A percentile compares a stretch with the other conserved stretches of the same genome.
Conservation (phyloP, 2,329 filamentous ascomycete species). For the Penicillium sp. region DNA sequence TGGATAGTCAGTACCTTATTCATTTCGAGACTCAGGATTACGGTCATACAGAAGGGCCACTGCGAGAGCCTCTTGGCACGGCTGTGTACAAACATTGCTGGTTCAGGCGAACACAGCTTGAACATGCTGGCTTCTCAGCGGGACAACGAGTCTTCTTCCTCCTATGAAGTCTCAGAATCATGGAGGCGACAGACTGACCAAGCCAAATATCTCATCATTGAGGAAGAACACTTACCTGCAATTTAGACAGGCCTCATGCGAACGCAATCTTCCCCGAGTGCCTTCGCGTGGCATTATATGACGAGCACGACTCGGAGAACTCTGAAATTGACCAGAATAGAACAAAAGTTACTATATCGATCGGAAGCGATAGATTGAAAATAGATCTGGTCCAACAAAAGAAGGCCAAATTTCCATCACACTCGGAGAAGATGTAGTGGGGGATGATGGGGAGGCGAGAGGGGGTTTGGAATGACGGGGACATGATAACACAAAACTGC, state of each 20-base stretch:
- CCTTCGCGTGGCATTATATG: slow-evolving; percentile 39
- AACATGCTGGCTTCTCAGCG: slow-evolving; percentile 59
- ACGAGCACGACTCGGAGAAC: not conserved
- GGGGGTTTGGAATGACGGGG: slow-evolving; percentile 9
- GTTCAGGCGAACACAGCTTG: slow-evolving; percentile 57
- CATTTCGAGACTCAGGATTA: not conserved
- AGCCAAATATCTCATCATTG: not conserved
- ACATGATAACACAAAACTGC: slow-evolving; percentile 7
- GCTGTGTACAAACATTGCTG: slow-evolving; percentile 56
- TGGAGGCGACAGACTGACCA: not conserved
- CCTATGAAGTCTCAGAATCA: slow-evolving; percentile 36
- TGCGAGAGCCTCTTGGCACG: slow-evolving; percentile 44
- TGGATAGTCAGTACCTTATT: slow-evolving; percentile 9
- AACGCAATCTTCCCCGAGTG: slow-evolving; percentile 41
- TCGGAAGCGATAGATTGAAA: not conserved
- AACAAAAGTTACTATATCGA: not conserved
- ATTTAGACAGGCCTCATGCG: slow-evolving; percentile 49
- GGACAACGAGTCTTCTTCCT: slow-evolving; percentile 61
- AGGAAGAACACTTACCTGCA: slow-evolving; percentile 50
- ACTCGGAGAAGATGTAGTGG: not conserved
- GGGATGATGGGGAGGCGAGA: not conserved
- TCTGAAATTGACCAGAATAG: not conserved
- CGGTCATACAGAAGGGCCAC: slow-evolving; percentile 52
- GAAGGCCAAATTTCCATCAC: not conserved
- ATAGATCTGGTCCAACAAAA: not conserved